A percentile compares a stretch with the other conserved stretches of the same genome.
Evolutionary conservation across 306 rosid species (phyloP).

Genomic region (Bauhinia variegata): DNA sequence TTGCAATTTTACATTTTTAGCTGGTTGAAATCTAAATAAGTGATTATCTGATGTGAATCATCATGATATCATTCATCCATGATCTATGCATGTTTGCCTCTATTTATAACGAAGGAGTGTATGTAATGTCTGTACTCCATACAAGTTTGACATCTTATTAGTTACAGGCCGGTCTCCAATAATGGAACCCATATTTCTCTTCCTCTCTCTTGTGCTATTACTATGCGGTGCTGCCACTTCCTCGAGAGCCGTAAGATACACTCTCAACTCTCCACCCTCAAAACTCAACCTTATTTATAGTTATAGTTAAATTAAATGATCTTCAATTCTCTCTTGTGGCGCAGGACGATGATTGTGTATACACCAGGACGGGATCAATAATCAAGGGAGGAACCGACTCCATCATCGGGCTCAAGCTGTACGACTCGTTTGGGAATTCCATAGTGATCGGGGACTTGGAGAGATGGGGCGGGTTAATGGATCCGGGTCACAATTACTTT

Average conservation of each 20-base stretch:
- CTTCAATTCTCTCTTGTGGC: no score
- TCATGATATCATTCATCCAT: no score
- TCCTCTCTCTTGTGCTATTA: background rate
- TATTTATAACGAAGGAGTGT: no score
- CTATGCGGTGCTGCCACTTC: background rate
- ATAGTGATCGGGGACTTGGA: constrained; percentile 41
- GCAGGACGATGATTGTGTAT: constrained; percentile 48
- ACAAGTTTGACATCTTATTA: no score
- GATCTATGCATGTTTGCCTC: background rate
- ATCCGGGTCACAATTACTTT: constrained; percentile 49
- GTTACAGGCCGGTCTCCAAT: no score
- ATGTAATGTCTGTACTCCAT: no score
- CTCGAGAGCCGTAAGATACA: background rate
- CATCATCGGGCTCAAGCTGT: constrained; percentile 30
- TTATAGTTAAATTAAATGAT: no score
- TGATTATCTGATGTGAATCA: no score
- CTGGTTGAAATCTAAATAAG: no score
- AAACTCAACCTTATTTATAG: no score
- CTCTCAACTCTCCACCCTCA: background rate
- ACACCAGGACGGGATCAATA: constrained; percentile 51
- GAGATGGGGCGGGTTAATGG: constrained; percentile 67
- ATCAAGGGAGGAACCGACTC: constrained; percentile 60
- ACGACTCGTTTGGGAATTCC: constrained; percentile 39
- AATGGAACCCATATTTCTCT: background rate
- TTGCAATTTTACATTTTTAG: no score